These are phyloP conservation scores for Phytophthora sojae DNA, from an alignment of 352 stramenopile species.

Conservation along the genomic window DNA sequence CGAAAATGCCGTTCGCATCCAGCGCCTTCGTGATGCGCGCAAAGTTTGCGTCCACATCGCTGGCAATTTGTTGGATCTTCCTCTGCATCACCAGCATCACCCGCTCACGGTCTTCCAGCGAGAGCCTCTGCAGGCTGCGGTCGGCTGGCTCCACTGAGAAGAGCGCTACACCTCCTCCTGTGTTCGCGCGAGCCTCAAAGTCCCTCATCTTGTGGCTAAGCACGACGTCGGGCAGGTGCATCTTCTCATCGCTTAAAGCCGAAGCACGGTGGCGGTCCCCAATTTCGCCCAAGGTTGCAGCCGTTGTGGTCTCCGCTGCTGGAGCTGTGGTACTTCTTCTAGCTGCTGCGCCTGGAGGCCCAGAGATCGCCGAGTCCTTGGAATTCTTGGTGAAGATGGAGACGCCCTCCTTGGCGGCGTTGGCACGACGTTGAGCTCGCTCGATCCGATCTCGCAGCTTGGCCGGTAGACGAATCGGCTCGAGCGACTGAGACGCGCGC, in stretches of 20 bases:
- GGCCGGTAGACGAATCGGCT: conserved; percentile 60
- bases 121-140: conserved; percentile 57
- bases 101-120: conserved; percentile 72
- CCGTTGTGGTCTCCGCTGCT: conserved; percentile 6
- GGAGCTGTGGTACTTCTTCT: conserved; percentile 20
- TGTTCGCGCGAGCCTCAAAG: conserved; percentile 74
- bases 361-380: conserved; percentile 19
- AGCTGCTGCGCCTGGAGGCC: conserved; percentile 1
- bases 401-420: conserved; percentile 74
- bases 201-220: conserved; percentile 83
- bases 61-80: conserved; percentile 71
- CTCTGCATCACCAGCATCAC: conserved; percentile 79
- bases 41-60: conserved; percentile 66
- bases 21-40: conserved; percentile 55
- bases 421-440: conserved; percentile 65
- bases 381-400: conserved; percentile 63
- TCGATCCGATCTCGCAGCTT: conserved; percentile 74
- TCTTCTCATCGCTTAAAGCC: conserved; percentile 38
- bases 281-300: not conserved
- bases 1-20: conserved; percentile 75
- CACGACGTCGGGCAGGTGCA: conserved; percentile 73
- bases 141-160: conserved; percentile 65
- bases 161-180: conserved; percentile 38
- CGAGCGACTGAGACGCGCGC: conserved; percentile 63
- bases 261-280: conserved; percentile 15